phyloP scores from a whole-genome alignment of 306 rosid species.

The Vigna hirtella region DNA sequence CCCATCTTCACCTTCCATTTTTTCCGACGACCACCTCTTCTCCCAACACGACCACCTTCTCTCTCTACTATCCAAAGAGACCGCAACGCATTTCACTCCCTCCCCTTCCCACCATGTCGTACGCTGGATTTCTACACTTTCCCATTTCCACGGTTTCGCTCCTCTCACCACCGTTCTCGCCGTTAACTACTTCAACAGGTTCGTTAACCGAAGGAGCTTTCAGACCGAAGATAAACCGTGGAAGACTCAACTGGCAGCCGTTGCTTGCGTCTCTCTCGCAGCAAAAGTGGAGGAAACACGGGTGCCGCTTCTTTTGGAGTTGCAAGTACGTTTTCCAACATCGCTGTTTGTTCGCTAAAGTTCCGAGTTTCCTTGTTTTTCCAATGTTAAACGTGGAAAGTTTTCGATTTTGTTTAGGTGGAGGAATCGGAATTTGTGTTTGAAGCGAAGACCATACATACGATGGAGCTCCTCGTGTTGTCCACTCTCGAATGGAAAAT shows the following conservation, averaged over 20 bases:
- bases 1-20: neutral
- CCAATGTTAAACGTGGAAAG: neutral
- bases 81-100: constrained; percentile 46
- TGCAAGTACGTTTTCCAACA: constrained; percentile 60
- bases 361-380: constrained; percentile 38
- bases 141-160: constrained; percentile 60
- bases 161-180: constrained; percentile 75
- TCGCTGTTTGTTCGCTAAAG: constrained; percentile 15
- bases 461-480: constrained; percentile 88
- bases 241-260: constrained; percentile 75
- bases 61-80: constrained; percentile 69
- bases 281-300: constrained; percentile 85
- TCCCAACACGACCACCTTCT: constrained; percentile 48
- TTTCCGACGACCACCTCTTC: neutral
- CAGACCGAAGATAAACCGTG: constrained; percentile 67
- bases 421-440: constrained; percentile 71
- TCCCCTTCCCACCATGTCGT: constrained; percentile 60
- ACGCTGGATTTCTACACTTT: constrained; percentile 64
- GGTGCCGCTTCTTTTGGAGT: constrained; percentile 76
- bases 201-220: constrained; percentile 50
- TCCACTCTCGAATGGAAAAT: constrained; percentile 86
- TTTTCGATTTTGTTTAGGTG: constrained; percentile 53
- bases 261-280: constrained; percentile 80
- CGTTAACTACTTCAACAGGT: constrained; percentile 81
- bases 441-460: constrained; percentile 80